Evolutionary conservation across 257 asterid species (phyloP), one percentile per base, ranked within the genome.

Genomic region (Ocimum tenuiflorum): DNA sequence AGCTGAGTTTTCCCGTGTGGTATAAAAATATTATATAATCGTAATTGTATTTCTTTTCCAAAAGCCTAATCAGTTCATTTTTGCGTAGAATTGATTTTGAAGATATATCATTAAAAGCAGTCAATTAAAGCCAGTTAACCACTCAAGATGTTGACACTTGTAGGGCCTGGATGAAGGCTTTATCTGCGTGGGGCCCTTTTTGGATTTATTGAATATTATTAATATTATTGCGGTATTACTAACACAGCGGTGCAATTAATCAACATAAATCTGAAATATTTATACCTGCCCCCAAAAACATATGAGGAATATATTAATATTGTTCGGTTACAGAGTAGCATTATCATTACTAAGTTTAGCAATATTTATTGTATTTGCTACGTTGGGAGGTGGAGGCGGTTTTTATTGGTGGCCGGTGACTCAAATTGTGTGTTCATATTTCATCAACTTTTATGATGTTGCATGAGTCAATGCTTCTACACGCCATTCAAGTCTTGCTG

Each of bases 1-100:
- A 18, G 38, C 42, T 31, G 6, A 8, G 7, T 22, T n/a, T 10
- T 23, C n/a, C 14, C 31, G 4, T 24, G 4, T 31, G 6, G 36
- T 31, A 31, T 31, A 31, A 31, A 31, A 31, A 31, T 31, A 31
- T 31, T 31, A 4, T 31, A 7, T 3, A 36, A 7, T 9, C 12
- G 12, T 2, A 31, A 31, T 31, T 36, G 42, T 36, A 1, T 36
- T 36, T 4, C 12, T 7, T 36, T 39, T 29, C 58, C 17, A 63
- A 69, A 46, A 39, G 53, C 54, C 67, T 35, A 60, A 9, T 20
- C 42, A 23, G 0, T 36, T 9, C 20, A 8, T 35, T 19, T 11
- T 43, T 11, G 36, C 68, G 41, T 8, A 46, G 61, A 36, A 59
- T 80, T 83, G 83, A 75, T 80, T 80, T 78, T 68, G 41, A 75